A percentile compares a stretch with the other conserved stretches of the same genome.
phyloP scores from a whole-genome alignment of 768 basidiomycete species.

The Lactarius hengduanensis region DNA sequence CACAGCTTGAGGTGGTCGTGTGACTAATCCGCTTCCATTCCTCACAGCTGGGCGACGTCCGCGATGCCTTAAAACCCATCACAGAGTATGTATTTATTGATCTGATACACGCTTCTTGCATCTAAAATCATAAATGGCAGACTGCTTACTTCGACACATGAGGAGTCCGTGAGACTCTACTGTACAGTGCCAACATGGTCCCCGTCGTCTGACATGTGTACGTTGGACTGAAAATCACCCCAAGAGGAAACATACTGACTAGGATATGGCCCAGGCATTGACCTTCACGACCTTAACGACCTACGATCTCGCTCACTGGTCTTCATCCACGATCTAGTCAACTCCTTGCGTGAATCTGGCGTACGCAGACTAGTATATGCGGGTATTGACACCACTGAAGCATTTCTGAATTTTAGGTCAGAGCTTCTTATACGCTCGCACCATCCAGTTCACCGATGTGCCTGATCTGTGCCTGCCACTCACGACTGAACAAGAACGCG shows the following conservation, averaged over 20 bases:
- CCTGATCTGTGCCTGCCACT: slow-evolving; percentile 53
- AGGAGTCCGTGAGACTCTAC: slow-evolving; percentile 50
- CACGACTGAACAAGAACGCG: slow-evolving; percentile 42
- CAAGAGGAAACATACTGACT: slow-evolving; percentile 3
- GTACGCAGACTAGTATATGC: slow-evolving; percentile 40
- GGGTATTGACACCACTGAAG: slow-evolving; percentile 1
- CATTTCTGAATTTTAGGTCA: slow-evolving; percentile 43
- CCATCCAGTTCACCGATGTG: slow-evolving; percentile 61
- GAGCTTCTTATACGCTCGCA: slow-evolving; percentile 60
- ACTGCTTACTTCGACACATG: slow-evolving; percentile 47
- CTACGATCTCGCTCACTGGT: slow-evolving; percentile 58
- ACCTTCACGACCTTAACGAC: slow-evolving; percentile 68
- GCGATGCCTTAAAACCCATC: slow-evolving; percentile 61
- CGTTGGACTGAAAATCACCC: slow-evolving; percentile 29
- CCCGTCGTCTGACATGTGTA: slow-evolving; percentile 57
- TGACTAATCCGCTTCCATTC: slow-evolving; percentile 14
- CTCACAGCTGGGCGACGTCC: slow-evolving; percentile 49
- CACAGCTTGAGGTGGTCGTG: slow-evolving; percentile 8
- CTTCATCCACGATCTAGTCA: slow-evolving; percentile 63
- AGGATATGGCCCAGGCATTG: slow-evolving; percentile 44
- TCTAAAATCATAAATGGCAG: slow-evolving; percentile 35
- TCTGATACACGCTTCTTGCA: slow-evolving; percentile 7
- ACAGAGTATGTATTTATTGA: slow-evolving; percentile 47
- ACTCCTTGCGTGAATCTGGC: slow-evolving; percentile 57
- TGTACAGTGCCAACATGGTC: slow-evolving; percentile 71